Percentiles rank a stretch among this genome's conserved stretches.
These are phyloP conservation scores for Rhodotorula sp. DNA, from an alignment of 1,284 basidiomycete genomes.

Conservation along the genomic window DNA sequence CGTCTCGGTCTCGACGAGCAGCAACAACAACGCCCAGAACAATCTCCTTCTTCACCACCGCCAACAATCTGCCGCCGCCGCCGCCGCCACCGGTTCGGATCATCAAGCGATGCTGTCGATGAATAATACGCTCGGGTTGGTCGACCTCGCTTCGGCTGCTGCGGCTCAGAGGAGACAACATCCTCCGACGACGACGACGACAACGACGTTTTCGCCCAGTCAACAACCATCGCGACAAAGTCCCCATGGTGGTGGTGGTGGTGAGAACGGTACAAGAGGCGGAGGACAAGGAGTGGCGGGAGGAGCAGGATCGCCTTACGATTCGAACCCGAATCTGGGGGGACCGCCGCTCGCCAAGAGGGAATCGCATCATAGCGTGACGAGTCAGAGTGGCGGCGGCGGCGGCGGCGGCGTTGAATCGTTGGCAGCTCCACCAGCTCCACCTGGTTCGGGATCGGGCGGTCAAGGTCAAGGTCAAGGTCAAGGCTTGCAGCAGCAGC, in stretches of 20 bases:
- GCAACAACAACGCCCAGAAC: no score
- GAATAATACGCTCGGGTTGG: conserved; percentile 27
- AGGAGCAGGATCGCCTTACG: background rate
- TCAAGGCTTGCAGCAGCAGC: no score
- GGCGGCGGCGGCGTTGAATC: no score
- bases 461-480: no score
- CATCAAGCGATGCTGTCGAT: background rate
- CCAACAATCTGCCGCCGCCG: background rate
- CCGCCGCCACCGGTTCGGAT: background rate
- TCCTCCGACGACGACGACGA: background rate
- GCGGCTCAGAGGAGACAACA: background rate
- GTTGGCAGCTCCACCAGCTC: background rate
- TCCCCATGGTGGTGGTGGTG: no score
- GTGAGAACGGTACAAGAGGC: no score
- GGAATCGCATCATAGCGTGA: no score
- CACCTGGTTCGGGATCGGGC: background rate
- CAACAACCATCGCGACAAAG: background rate
- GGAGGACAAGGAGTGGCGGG: no score
- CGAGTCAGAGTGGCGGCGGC: no score
- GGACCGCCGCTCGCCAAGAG: no score
- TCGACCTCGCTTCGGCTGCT: background rate
- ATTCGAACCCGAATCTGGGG: background rate
- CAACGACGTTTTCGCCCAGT: background rate
- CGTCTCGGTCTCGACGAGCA: background rate
- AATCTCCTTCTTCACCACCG: no score